phyloP scores from a whole-genome alignment of 352 stramenopile genomes.

The Phytophthora foliorum region DNA sequence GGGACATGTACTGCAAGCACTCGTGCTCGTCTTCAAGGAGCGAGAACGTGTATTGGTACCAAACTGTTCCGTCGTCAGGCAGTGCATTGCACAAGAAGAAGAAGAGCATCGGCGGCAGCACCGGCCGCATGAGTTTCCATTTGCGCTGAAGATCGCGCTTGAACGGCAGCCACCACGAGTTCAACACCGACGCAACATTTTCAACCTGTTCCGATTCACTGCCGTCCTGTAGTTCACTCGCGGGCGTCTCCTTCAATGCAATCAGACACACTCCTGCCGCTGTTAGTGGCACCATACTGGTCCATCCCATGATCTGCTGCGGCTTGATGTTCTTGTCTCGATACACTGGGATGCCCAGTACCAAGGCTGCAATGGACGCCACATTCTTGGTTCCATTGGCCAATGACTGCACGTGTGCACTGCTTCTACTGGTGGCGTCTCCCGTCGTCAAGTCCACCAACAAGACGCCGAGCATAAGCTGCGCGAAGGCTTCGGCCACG shows the following conservation, averaged over 20 bases:
- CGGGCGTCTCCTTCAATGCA: conserved; percentile 53
- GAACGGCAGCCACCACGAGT: conserved; percentile 54
- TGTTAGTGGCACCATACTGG: conserved; percentile 61
- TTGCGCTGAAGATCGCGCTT: conserved; percentile 58
- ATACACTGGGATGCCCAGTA: conserved; percentile 79
- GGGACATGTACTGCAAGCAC: conserved; percentile 79
- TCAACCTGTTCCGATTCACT: background rate
- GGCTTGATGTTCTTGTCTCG: conserved; percentile 59
- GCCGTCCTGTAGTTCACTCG: conserved; percentile 1
- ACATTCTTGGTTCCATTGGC: conserved; percentile 77
- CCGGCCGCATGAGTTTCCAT: conserved; percentile 54
- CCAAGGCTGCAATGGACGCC: conserved; percentile 66
- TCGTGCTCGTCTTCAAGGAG: conserved; percentile 65
- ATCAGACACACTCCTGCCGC: conserved; percentile 61
- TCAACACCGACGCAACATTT: conserved; percentile 16
- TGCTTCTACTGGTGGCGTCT: conserved; percentile 67
- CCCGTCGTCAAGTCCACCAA: conserved; percentile 70
- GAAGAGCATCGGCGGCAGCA: conserved; percentile 81
- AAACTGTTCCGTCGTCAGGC: conserved; percentile 68
- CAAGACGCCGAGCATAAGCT: conserved; percentile 86
- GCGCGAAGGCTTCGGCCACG: conserved; percentile 78
- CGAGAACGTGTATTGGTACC: conserved; percentile 87
- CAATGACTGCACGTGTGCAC: conserved; percentile 71
- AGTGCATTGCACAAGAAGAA: conserved; percentile 86
- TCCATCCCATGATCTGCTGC: conserved; percentile 71